phyloP scores from a whole-genome alignment of 495 filamentous ascomycete genomes.

The Parathielavia hyrcaniae region DNA sequence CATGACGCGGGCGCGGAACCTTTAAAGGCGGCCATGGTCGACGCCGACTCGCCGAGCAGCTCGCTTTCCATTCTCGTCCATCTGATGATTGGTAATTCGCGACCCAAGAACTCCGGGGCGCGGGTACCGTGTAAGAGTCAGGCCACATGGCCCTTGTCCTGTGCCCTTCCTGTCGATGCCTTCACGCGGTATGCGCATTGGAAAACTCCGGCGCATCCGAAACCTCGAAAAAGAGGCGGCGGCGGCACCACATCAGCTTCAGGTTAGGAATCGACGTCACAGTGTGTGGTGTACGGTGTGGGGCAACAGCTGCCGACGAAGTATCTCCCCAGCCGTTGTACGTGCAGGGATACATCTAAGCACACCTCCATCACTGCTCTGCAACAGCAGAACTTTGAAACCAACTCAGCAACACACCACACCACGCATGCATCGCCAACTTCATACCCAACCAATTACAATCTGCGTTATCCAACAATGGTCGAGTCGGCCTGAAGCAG shows the following conservation, averaged over 20 bases:
- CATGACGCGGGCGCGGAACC: background rate
- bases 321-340: background rate
- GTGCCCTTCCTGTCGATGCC: slow-evolving; percentile 3
- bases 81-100: slow-evolving; percentile 14
- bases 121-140: slow-evolving; percentile 17
- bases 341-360: too few species aligned
- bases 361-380: too few species aligned
- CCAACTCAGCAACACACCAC: background rate
- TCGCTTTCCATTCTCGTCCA: slow-evolving; percentile 6
- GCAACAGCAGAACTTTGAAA: too few species aligned
- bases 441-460: background rate
- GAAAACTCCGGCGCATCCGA: slow-evolving; percentile 15
- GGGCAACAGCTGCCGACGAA: background rate
- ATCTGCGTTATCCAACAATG: background rate
- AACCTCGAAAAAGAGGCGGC: background rate
- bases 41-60: slow-evolving; percentile 9
- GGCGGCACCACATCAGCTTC: slow-evolving; percentile 1
- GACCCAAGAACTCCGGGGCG: background rate
- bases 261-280: background rate
- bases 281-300: slow-evolving; percentile 15
- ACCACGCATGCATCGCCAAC: background rate
- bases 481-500: background rate
- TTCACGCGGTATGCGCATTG: slow-evolving; percentile 1
- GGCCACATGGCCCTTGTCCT: background rate
- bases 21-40: slow-evolving; percentile 2